Base-by-base conservation (phyloP, 1,284 basidiomycete genomes). In the Cystobasidium pallidum region DNA sequence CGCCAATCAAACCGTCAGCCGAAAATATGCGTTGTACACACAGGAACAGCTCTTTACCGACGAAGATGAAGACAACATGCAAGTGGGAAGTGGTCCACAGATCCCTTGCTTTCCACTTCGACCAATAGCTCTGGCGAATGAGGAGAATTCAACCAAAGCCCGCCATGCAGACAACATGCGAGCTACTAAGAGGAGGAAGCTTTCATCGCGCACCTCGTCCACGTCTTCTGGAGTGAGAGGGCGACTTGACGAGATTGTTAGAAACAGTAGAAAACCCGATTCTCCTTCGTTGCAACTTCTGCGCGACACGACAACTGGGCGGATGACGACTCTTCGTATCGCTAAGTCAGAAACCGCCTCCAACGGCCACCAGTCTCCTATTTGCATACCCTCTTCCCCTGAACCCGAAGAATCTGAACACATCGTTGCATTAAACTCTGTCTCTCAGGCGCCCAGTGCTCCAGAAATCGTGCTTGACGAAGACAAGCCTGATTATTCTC, bases 1-100 rank as follows among this genome's bases (percentile, higher is more conserved):
- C 26, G 21, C 58, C 34, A 34, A 3, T 41, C 58, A 32, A 10
- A 11, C 10, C 3, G 58, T 6, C 36, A 39, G 13, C 6, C 17
- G 58, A 3, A 61, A 28, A 36, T 43, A 13, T n/a, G 36, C 21
- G 11, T n/a, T 43, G 2, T 15, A 30, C 13, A 43, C 58, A n/a
- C 39, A 43, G 19, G 62, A 64, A 19, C 62, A 64, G 28, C 45
- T 64, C 10, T 47, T 36, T 28, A 49, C 62, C 15, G 62, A 64
- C 36, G 62, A 64, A n/a, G 62, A 64, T 13, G 58, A 43, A 41
- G 36, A 43, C 6, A 39, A 39, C n/a, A 3, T 15, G 17, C 15
- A 43, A 6, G 34, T 21, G 7, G 11, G 17, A 13, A n/a, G 41
- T 36, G n/a, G 52, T n/a, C 54, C 11, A 57, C 49, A 26, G 26